phyloP scores from a whole-genome alignment of 805 yeast genomes.

The Cyberlindnera mycetangii region DNA sequence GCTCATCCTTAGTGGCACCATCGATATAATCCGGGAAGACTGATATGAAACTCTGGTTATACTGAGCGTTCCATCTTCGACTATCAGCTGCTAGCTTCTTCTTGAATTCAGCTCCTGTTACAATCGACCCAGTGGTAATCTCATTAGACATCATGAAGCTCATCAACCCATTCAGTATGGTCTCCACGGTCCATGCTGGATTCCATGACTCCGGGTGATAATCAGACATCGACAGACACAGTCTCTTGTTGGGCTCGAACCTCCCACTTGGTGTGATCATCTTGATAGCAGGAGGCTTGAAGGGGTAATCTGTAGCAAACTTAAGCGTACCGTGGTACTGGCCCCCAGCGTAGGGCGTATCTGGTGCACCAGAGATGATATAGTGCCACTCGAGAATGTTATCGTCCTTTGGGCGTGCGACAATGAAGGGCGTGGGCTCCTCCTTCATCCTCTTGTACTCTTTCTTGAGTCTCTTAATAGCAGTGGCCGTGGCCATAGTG shows the following conservation, averaged over 20 bases:
- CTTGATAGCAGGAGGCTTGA: conserved; percentile 81
- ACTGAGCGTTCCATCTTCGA: conserved; percentile 29
- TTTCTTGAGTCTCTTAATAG: conserved; percentile 54
- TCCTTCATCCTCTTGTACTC: conserved; percentile 76
- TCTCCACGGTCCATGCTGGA: conserved; percentile 91
- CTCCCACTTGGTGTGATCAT: conserved; percentile 90
- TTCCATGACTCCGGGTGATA: conserved; percentile 94
- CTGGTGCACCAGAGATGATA: conserved; percentile 86
- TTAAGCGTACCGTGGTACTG: conserved; percentile 83
- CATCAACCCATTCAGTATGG: conserved; percentile 79
- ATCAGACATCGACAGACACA: conserved; percentile 87
- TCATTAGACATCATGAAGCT: conserved; percentile 91
- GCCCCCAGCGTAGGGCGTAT: conserved; percentile 80
- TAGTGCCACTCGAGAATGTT: conserved; percentile 93
- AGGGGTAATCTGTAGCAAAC: conserved; percentile 83
- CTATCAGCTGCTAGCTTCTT: conserved; percentile 53
- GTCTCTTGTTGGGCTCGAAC: conserved; percentile 67
- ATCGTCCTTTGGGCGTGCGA: conserved; percentile 80
- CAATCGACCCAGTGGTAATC: conserved; percentile 76
- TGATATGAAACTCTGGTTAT: conserved; percentile 42
- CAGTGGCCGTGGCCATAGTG: conserved; percentile 22
- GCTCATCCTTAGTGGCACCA: conserved; percentile 3
- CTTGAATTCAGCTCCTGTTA: conserved; percentile 55
- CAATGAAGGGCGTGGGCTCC: conserved; percentile 78
- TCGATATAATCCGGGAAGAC: conserved; percentile 50